Evolutionary conservation across 345 rosid species (phyloP).

Genomic region (Salix dunnii): DNA sequence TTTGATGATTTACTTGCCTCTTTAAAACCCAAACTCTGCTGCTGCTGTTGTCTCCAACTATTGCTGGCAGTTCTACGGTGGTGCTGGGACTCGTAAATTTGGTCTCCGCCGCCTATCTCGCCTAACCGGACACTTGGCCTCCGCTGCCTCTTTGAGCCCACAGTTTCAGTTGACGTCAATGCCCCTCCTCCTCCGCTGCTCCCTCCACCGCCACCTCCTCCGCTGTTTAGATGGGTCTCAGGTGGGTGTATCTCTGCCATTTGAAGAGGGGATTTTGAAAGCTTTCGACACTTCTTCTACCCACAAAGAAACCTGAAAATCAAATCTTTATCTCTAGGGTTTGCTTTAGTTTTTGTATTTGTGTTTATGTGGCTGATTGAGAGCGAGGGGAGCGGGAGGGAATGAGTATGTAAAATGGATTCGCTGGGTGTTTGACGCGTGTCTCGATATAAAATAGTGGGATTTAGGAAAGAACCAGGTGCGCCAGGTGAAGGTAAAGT

Average conservation of each 20-base stretch:
- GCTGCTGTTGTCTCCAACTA: slow-evolving; percentile 19
- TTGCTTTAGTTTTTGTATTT: background rate
- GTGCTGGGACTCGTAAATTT: slow-evolving; percentile 46
- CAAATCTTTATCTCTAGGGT: background rate
- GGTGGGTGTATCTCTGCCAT: slow-evolving; percentile 61
- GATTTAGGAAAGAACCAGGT: background rate
- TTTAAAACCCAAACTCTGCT: slow-evolving; percentile 16
- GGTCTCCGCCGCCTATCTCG: slow-evolving; percentile 75
- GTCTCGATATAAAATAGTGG: background rate
- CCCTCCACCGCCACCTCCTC: slow-evolving; percentile 28
- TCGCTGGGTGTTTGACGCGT: slow-evolving; percentile 16
- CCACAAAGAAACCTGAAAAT: background rate
- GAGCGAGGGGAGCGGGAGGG: background rate
- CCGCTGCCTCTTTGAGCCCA: slow-evolving; percentile 73
- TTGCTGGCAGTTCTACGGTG: slow-evolving; percentile 32
- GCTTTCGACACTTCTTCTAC: background rate
- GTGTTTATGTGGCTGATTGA: background rate
- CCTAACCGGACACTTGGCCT: slow-evolving; percentile 92
- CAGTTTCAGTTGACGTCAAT: slow-evolving; percentile 42
- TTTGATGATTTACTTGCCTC: slow-evolving; percentile 43
- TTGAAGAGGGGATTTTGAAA: background rate
- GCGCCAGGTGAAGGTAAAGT: background rate
- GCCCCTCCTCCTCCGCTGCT: slow-evolving; percentile 16
- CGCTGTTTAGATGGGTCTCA: slow-evolving; percentile 50
- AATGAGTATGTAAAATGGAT: background rate